Percentiles rank a stretch among this genome's conserved stretches.
Evolutionary conservation across 1,284 basidiomycete genomes (phyloP).

Genomic region (Leccinum fuscescens): DNA sequence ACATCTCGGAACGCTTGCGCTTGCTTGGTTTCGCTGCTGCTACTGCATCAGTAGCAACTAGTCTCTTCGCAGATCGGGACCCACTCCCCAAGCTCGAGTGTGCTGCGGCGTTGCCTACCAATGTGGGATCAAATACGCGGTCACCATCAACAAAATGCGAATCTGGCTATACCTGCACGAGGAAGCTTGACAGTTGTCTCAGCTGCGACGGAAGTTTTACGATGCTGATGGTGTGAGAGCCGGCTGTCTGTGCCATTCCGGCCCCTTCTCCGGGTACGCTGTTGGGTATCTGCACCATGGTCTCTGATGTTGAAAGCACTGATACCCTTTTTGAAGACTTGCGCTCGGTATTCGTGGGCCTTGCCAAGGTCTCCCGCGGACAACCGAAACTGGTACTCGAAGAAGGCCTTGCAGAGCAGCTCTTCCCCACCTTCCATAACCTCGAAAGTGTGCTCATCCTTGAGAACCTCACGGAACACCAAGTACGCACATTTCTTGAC

Average conservation of each 20-base stretch:
- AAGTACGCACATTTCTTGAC: constrained; percentile 14
- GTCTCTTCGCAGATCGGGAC: neutral
- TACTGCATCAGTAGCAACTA: neutral
- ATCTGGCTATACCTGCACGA: constrained; percentile 14
- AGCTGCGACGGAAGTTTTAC: neutral
- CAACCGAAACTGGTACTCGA: constrained; percentile 21
- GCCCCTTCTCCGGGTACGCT: neutral
- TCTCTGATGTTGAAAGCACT: constrained; percentile 5
- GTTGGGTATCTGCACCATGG: neutral
- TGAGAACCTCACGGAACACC: constrained; percentile 5
- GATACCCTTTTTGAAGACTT: constrained; percentile 7
- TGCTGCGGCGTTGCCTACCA: neutral
- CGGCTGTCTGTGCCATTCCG: neutral
- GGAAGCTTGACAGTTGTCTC: neutral
- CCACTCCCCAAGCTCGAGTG: neutral
- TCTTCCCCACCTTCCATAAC: constrained; percentile 10
- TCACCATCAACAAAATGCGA: neutral
- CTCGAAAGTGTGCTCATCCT: constrained; percentile 7
- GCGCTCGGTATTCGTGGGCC: neutral
- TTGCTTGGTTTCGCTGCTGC: neutral
- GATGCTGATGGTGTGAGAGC: neutral
- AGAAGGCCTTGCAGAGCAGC: constrained; percentile 20
- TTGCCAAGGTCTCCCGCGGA: neutral
- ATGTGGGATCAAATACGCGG: neutral
- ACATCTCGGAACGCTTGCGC: neutral